A percentile compares a stretch with the other conserved stretches of the same genome.
Conservation (phyloP, 345 rosid genomes). For the Eucalyptus leucophloia region DNA sequence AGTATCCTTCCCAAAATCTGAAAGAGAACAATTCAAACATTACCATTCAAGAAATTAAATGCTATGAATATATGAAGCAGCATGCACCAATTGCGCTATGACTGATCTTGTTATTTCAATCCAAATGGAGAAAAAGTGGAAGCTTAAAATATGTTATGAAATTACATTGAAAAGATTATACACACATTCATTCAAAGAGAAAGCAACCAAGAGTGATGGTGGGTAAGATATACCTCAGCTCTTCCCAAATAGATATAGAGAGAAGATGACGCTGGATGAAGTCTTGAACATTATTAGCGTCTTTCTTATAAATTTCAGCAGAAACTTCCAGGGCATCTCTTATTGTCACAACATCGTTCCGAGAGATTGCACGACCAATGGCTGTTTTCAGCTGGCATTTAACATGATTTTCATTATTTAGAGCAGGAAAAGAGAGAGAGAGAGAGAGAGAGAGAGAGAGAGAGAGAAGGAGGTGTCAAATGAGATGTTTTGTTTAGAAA, state of each 20-base stretch:
- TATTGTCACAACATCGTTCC: constrained; percentile 82
- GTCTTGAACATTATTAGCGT: constrained; percentile 82
- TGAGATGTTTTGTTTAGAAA: background rate
- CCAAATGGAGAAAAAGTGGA: background rate
- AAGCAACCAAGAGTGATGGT: background rate
- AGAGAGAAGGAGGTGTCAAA: background rate
- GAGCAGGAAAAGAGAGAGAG: background rate
- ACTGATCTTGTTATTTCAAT: background rate
- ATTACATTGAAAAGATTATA: background rate
- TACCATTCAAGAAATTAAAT: background rate
- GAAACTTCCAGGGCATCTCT: constrained; percentile 97
- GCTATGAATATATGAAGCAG: background rate
- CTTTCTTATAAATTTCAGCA: constrained; percentile 94
- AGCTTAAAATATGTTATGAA: background rate
- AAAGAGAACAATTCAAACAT: background rate
- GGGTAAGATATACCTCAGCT: constrained; percentile 40
- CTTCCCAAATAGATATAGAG: constrained; percentile 96
- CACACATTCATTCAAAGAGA: background rate
- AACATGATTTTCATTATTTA: background rate
- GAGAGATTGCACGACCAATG: constrained; percentile 80
- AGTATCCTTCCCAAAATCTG: constrained; percentile 99
- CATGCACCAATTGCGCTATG: background rate
- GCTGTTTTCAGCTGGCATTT: constrained; percentile 85
- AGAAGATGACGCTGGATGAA: constrained; percentile 90
- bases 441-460: too few species aligned